phyloP scores from a whole-genome alignment of 2,329 filamentous ascomycete genomes.

The Didymella pinodella region DNA sequence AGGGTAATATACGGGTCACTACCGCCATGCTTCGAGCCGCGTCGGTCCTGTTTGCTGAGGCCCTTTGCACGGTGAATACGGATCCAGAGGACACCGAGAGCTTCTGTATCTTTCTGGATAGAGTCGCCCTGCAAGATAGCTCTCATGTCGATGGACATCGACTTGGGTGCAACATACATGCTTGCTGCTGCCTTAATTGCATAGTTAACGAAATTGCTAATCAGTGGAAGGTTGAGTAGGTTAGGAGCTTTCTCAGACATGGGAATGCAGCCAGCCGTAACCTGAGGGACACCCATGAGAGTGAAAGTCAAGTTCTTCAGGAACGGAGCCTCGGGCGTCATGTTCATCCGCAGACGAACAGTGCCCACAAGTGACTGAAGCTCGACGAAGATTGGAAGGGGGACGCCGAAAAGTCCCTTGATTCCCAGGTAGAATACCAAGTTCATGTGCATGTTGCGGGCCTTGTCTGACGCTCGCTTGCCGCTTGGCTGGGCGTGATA shows the following conservation, averaged over 20 bases:
- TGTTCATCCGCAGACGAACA: constrained; percentile 79
- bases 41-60: constrained; percentile 88
- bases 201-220: constrained; percentile 97
- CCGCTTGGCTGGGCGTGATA: constrained; percentile 85
- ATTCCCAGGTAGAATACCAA: constrained; percentile 92
- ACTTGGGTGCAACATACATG: constrained; percentile 93
- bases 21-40: constrained; percentile 83
- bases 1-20: constrained; percentile 96
- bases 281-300: constrained; percentile 90
- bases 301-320: constrained; percentile 92
- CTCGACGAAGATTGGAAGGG: constrained; percentile 87
- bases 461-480: constrained; percentile 76
- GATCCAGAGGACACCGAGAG: constrained; percentile 89
- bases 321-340: constrained; percentile 91
- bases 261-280: constrained; percentile 87
- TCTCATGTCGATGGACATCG: constrained; percentile 87
- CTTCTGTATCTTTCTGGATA: constrained; percentile 86
- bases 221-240: constrained; percentile 87
- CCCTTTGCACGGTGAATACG: constrained; percentile 87
- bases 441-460: constrained; percentile 96
- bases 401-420: constrained; percentile 87
- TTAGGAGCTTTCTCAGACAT: constrained; percentile 93
- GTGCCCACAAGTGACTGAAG: constrained; percentile 91
- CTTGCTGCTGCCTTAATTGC: constrained; percentile 85
- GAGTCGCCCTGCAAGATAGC: constrained; percentile 92